Conservation (phyloP, 2,329 filamentous ascomycete genomes). For the Botryotinia narcissicola region DNA sequence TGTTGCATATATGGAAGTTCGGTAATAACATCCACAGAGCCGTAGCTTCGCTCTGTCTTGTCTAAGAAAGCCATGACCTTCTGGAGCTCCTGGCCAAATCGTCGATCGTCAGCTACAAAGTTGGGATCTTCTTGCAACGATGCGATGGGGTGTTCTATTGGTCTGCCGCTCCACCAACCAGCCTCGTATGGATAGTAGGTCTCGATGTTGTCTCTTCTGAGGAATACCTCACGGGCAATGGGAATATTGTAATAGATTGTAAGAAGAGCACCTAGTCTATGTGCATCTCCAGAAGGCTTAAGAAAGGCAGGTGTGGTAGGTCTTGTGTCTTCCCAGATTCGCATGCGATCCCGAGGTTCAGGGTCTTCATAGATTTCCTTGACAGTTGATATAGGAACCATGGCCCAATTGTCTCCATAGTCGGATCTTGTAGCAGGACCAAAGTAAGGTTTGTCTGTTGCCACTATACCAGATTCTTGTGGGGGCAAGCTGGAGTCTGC, state of each 20-base stretch:
- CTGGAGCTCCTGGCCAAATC: conserved; percentile 43
- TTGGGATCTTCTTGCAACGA: conserved; percentile 23
- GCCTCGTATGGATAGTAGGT: conserved; percentile 53
- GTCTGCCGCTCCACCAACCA: conserved; percentile 61
- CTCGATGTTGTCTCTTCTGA: conserved; percentile 45
- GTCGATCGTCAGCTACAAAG: conserved; percentile 44
- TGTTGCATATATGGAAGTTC: conserved; percentile 30
- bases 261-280: conserved; percentile 51
- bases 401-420: conserved; percentile 59
- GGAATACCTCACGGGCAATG: conserved; percentile 53
- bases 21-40: conserved; percentile 50
- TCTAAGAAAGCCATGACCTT: conserved; percentile 64
- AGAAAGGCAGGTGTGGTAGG: conserved; percentile 58
- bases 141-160: conserved; percentile 41
- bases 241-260: conserved; percentile 62
- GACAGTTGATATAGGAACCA: conserved; percentile 47
- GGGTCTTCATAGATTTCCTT: conserved; percentile 36
- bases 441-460: conserved; percentile 48
- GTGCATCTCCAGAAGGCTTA: conserved; percentile 41
- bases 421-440: conserved; percentile 57
- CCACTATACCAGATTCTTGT: conserved; percentile 52
- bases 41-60: conserved; percentile 57
- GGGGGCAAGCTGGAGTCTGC: conserved; percentile 48
- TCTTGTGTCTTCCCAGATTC: conserved; percentile 40
- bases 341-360: conserved; percentile 45